Evolutionary conservation across 2,329 filamentous ascomycete species (phyloP), one percentile per base, ranked within the genome.

Genomic region (Neoscytalidium dimidiatum): DNA sequence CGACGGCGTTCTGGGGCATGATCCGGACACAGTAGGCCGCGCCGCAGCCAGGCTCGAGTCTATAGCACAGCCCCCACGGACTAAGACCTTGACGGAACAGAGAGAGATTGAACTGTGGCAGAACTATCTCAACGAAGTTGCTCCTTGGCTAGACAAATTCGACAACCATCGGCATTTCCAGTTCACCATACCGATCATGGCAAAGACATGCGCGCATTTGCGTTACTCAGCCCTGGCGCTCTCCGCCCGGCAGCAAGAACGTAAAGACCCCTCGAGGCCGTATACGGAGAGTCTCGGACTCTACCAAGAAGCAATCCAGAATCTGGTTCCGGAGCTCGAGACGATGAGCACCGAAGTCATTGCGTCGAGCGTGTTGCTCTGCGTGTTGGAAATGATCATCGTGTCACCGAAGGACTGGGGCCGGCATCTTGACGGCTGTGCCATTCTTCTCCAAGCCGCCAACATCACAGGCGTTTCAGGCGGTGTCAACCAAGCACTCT

Each of bases 141-240:
- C 84, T 1, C 81, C 81, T 14, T 85, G 83, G 82, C 80, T 86
- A 3, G 85, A 86, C 68, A 86, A 85, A 73, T 86, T 86, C 58
- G 85, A 87, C 66, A 77, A 78, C 21, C 75, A 82, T n/a, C 80
- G 81, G 1, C 82, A 84, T 53, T 86, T 87, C 66, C 80, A 81
- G 28, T 79, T 82, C 0, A 80, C 82, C 5, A 76, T 86, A 2
- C 84, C 84, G 0, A 73, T 83, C 3, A 73, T 86, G 52, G 83
- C 84, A 1, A 80, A 81, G 23, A 78, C 74, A 2, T 84, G 82
- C 13, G 78, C 82, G 0, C 79, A 84, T 4, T 68, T 87, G 0
- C 74, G 81, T 3, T 84, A 84, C 65, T 83, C 84, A 0, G 81
- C 86, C 44, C 77, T 87, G 3, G 84, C 85, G 0, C 78, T 86